Base-by-base conservation (phyloP, 257 asterid species). In the Penstemon eatonii region DNA sequence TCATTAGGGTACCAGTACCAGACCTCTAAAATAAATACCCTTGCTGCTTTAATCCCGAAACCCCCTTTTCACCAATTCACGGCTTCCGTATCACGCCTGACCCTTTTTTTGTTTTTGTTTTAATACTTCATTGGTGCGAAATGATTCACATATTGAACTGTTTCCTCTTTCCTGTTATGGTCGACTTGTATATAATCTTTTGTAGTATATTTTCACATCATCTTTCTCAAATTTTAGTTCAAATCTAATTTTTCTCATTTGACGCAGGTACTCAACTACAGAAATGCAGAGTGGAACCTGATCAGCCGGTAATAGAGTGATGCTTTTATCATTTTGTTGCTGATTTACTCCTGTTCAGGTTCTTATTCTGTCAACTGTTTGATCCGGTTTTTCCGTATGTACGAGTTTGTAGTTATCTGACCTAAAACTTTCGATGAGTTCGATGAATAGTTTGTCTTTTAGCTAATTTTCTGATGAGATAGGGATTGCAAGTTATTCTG, bases 201-300 rank as follows among this genome's bases (percentile, higher is more conserved):
- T 55, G 7, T 45, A 33, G 8, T 5, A 65, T 58, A 43, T 58
- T 61, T 63, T 37, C 46, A 60, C 41, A 2, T 53, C 57, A 38
- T 19, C 44, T 49, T 8, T n/a, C 51, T 42, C 6, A 15, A 15
- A 19, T 54, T 13, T 39, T 15, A 9, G 12, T 39, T 38, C 65
- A 60, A 52, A 33, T 5, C 80, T 66, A 8, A 75, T 37, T 12
- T 56, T 64, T 56, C 67, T 50, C 37, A 13, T 57, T 63, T 72
- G 52, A 57, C 43, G 59, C 78, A 75, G 81, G 75, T 68, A 46
- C 25, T 5, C 33, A 12, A 43, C 51, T 3, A 18, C 25, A n/a
- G 15, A 63, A 18, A 33, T 60, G 71, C 55, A 36, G 52, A 46
- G 50, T 40, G 46, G 45, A 39, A 18, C 19, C 43, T 44, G 40